These are phyloP conservation scores for Kuraishia piskuri DNA, from an alignment of 805 yeast genomes.

Conservation along the genomic window DNA sequence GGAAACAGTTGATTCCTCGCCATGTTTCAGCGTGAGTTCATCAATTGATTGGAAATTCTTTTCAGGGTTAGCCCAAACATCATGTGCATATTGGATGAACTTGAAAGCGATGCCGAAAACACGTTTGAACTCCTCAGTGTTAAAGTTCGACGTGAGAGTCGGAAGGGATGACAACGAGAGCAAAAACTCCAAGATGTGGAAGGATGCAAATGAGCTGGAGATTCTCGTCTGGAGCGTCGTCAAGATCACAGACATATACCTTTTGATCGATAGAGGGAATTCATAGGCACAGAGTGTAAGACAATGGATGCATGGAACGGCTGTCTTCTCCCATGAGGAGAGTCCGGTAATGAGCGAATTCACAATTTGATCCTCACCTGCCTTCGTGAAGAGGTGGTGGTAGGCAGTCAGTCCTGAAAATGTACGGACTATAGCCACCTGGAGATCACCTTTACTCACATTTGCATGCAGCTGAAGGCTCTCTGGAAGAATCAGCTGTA, in stretches of 20 bases:
- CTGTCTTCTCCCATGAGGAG: slow-evolving; percentile 71
- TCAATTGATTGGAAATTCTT: neutral
- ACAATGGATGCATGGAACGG: slow-evolving; percentile 70
- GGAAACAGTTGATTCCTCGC: slow-evolving; percentile 44
- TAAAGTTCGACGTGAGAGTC: slow-evolving; percentile 58
- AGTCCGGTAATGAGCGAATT: slow-evolving; percentile 52
- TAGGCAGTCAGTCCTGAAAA: slow-evolving; percentile 58
- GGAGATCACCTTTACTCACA: slow-evolving; percentile 51
- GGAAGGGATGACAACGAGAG: slow-evolving; percentile 60
- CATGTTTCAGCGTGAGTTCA: slow-evolving; percentile 17
- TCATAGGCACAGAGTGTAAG: slow-evolving; percentile 76
- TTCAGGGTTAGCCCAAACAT: slow-evolving; percentile 16
- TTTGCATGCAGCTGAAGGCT: slow-evolving; percentile 30
- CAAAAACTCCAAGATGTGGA: slow-evolving; percentile 71
- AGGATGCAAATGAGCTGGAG: slow-evolving; percentile 57
- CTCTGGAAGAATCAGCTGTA: slow-evolving; percentile 40
- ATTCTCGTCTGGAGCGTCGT: slow-evolving; percentile 70
- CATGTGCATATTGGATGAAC: slow-evolving; percentile 64
- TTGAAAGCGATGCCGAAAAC: slow-evolving; percentile 81
- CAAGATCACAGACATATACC: slow-evolving; percentile 57
- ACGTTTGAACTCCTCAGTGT: slow-evolving; percentile 66
- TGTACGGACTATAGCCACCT: slow-evolving; percentile 55
- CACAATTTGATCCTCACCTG: slow-evolving; percentile 57
- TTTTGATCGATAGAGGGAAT: slow-evolving; percentile 63
- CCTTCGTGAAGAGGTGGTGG: slow-evolving; percentile 40